Evolutionary conservation across 2,329 filamentous ascomycete species (phyloP).

Genomic region (Colletotrichum horii): DNA sequence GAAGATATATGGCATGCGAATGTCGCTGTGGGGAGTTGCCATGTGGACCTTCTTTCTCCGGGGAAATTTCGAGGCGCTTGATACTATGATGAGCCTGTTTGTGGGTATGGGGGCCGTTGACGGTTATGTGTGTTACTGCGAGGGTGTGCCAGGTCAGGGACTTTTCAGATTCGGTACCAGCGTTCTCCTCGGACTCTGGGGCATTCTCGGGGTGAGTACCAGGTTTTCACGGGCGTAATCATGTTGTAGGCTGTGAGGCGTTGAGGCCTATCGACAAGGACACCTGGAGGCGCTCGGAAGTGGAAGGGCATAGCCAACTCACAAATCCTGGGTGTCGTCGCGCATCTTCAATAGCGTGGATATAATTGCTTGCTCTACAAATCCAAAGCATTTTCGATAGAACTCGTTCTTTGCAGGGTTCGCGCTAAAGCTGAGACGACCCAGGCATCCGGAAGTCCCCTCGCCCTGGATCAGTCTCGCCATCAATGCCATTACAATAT

Average conservation of each 20-base stretch:
- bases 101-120: conserved; percentile 24
- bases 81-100: conserved; percentile 26
- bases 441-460: neutral
- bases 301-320: neutral
- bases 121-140: conserved; percentile 27
- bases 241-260: accelerated
- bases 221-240: neutral
- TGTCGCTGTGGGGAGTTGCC: conserved; percentile 23
- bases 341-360: neutral
- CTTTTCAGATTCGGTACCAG: conserved; percentile 19
- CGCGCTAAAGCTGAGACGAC: neutral
- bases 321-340: neutral
- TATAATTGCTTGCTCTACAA: neutral
- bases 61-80: conserved; percentile 22
- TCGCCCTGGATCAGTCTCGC: neutral
- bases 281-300: neutral
- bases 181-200: conserved; percentile 21
- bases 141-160: conserved; percentile 21
- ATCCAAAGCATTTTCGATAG: neutral
- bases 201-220: conserved; percentile 21
- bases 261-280: neutral
- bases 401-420: neutral
- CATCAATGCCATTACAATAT: neutral
- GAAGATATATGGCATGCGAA: conserved; percentile 27
- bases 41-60: conserved; percentile 28